phyloP scores from a whole-genome alignment of 805 yeast species.

The Novakomyces olei region DNA sequence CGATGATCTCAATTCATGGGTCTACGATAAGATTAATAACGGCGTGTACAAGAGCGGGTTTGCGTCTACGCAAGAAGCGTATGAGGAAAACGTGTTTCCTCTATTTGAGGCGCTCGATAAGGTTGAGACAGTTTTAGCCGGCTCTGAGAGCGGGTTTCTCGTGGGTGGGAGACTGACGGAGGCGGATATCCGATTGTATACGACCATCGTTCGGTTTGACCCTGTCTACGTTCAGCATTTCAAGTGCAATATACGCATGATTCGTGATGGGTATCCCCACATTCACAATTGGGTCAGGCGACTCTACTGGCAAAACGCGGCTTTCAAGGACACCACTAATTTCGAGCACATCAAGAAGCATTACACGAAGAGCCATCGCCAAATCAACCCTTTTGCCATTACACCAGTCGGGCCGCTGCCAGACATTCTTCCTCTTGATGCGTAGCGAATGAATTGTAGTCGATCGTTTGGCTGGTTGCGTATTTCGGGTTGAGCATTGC shows the following conservation, averaged over 20 bases:
- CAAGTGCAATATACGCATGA: constrained; percentile 68
- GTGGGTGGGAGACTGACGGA: constrained; percentile 50
- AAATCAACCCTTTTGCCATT: constrained; percentile 60
- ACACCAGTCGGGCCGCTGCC: constrained; percentile 83
- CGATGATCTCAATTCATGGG: constrained; percentile 60
- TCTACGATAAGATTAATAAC: constrained; percentile 65
- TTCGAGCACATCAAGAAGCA: constrained; percentile 78
- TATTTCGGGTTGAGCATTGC: no score
- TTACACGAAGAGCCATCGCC: constrained; percentile 44
- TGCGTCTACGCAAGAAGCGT: constrained; percentile 63
- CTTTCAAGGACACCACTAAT: constrained; percentile 55
- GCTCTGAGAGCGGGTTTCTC: constrained; percentile 20
- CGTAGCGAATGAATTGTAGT: no score
- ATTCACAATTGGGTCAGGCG: constrained; percentile 62
- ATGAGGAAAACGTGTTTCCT: constrained; percentile 36
- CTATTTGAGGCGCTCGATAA: constrained; percentile 48
- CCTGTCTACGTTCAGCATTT: constrained; percentile 86
- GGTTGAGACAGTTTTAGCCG: constrained; percentile 36
- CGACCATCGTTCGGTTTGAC: constrained; percentile 78
- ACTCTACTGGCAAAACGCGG: constrained; percentile 58
- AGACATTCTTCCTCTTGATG: no score
- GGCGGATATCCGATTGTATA: constrained; percentile 67
- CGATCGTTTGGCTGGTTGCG: no score
- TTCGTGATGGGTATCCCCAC: constrained; percentile 56
- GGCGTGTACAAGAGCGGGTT: constrained; percentile 89